Percentiles rank a stretch among this genome's conserved stretches.
Conservation (phyloP, 1,284 basidiomycete species). For the Cystobasidium pallidum region DNA sequence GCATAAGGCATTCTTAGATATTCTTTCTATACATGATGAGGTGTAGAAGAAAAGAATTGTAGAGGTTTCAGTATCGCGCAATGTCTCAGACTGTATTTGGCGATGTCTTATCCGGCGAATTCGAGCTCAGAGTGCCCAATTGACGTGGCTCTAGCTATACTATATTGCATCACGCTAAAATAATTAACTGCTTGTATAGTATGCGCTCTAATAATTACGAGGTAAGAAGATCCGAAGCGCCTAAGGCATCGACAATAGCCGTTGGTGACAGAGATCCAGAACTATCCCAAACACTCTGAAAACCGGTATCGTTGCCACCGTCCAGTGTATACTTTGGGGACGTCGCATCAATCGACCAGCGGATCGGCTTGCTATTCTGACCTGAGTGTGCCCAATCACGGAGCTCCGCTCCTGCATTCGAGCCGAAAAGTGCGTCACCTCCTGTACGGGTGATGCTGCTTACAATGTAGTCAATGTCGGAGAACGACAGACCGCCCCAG, state of each 20-base stretch:
- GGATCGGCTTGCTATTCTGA: conserved; percentile 18
- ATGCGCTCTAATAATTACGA: background rate
- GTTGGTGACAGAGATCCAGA: background rate
- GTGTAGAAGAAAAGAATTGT: background rate
- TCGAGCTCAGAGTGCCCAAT: no score
- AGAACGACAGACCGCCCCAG: conserved; percentile 45
- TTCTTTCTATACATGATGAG: background rate
- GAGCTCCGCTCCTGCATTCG: conserved; percentile 14
- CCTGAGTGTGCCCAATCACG: conserved; percentile 23
- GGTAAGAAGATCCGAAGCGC: conserved; percentile 19
- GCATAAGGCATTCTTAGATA: background rate
- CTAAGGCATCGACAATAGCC: conserved; percentile 8
- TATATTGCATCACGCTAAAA: background rate
- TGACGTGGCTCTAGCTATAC: no score
- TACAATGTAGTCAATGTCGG: conserved; percentile 23
- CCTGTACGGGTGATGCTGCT: background rate
- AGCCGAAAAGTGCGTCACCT: conserved; percentile 21
- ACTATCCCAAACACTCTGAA: conserved; percentile 30
- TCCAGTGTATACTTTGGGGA: conserved; percentile 21
- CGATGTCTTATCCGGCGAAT: no score
- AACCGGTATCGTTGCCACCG: background rate
- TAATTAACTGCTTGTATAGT: background rate
- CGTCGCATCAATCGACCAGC: conserved; percentile 18
- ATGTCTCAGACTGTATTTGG: background rate
- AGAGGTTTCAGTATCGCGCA: background rate